Base-by-base conservation (phyloP, 179 eudicot species). In the Sideroxylon spinosum region DNA sequence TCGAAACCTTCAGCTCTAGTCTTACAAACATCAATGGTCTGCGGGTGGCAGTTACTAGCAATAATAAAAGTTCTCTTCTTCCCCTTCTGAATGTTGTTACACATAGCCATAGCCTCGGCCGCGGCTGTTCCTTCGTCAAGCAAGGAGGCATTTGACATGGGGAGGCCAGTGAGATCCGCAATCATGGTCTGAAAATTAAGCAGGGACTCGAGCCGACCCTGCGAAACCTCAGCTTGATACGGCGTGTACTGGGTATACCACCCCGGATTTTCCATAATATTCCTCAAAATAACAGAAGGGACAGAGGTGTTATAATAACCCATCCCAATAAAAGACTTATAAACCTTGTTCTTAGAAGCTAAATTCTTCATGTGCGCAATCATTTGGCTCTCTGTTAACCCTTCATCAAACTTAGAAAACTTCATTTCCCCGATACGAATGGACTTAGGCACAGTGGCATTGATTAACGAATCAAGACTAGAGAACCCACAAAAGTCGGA, bases 41-140 rank as follows among this genome's bases (percentile, higher is more conserved):
- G 98, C 0, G 97, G 98, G 80, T 93, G 98, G 46, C 97, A 93
- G 59, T 95, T 93, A 63, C 82, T 88, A 2, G 97, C 97, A 67
- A 93, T 91, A 60, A 95, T 26, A 75, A 95, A 95, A 9, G 95
- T 95, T 32, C 91, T 95, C 86, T 86, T 95, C 79, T 93, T 93
- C 7, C 98, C 97, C 85, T 93, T 95, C 14, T 63, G 78, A 22
- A 95, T 95, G 73, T 93, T 95, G 76, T 93, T 91, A 85, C 98
- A 95, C 98, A 95, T 95, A 19, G 98, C 94, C 98, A 95, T 95
- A 0, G 98, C 97, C 87, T 95, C 98, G 7, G 98, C 97, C 0
- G 97, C 98, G 14, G 98, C 94, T 12, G 98, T 95, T 6, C 97
- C 98, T 78, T 95, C 98, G 60, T 95, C 98, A 22, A 95, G 90